Evolutionary conservation across 2,329 filamentous ascomycete species (phyloP).

Genomic region (Aspergillus sp.): DNA sequence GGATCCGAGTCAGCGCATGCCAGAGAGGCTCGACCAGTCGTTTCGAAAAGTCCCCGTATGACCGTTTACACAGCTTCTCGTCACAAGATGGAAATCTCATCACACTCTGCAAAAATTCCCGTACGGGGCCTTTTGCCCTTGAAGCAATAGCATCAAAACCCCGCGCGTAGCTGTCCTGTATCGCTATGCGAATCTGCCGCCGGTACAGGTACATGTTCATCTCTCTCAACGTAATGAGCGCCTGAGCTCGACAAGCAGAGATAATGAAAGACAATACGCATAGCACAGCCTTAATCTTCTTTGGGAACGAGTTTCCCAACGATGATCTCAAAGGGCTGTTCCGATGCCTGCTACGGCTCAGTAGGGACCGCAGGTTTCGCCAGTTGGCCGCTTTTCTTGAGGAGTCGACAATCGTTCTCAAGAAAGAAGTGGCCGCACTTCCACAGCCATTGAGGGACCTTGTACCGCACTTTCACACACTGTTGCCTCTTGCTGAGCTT

Average conservation of each 20-base stretch:
- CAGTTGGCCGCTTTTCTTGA: slow-evolving; percentile 44
- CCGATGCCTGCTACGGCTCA: slow-evolving; percentile 40
- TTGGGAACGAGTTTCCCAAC: slow-evolving; percentile 51
- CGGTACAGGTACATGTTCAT: background rate
- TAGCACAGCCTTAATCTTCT: slow-evolving; percentile 39
- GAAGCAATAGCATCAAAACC: slow-evolving; percentile 7
- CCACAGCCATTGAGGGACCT: slow-evolving; percentile 15
- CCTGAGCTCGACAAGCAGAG: background rate
- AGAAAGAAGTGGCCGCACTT: slow-evolving; percentile 38
- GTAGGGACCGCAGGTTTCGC: slow-evolving; percentile 39
- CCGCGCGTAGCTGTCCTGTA: background rate
- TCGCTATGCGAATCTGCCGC: background rate
- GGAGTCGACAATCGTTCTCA: slow-evolving; percentile 41
- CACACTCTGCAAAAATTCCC: slow-evolving; percentile 1
- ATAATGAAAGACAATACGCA: slow-evolving; percentile 20
- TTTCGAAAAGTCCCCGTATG: slow-evolving; percentile 9
- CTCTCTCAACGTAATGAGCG: background rate
- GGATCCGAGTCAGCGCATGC: background rate
- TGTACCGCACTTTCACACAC: slow-evolving; percentile 22
- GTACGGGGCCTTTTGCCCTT: slow-evolving; percentile 2
- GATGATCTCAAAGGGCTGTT: slow-evolving; percentile 45
- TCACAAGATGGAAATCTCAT: background rate
- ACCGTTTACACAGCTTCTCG: background rate
- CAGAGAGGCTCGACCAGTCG: background rate
- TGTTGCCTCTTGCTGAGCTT: slow-evolving; percentile 11